Evolutionary conservation across 2,329 filamentous ascomycete species (phyloP).

Genomic region (Penicillium psychrosexuale): DNA sequence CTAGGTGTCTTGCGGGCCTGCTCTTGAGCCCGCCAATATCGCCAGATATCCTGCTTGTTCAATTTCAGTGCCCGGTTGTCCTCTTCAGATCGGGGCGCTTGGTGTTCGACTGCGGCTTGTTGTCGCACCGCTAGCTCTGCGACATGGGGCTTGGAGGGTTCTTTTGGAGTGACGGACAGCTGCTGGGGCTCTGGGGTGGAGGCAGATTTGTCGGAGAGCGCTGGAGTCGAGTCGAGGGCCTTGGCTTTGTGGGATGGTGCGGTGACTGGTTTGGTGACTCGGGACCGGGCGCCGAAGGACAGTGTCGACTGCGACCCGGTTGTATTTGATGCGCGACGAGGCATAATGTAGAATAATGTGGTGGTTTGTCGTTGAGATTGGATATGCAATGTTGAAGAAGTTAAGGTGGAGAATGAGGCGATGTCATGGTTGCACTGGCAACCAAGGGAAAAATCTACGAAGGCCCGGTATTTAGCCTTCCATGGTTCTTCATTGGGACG

Average conservation of each 20-base stretch:
- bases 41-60: conserved; percentile 64
- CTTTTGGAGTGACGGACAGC: conserved; percentile 22
- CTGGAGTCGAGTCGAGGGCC: conserved; percentile 35
- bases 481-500: not conserved
- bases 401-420: conserved; percentile 2
- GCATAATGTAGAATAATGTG: conserved; percentile 32
- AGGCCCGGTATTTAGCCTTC: not conserved
- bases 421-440: conserved; percentile 11
- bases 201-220: conserved; percentile 27
- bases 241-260: conserved; percentile 35
- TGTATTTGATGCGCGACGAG: conserved; percentile 39
- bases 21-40: conserved; percentile 77
- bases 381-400: not conserved
- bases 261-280: conserved; percentile 57
- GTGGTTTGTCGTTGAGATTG: not conserved
- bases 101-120: conserved; percentile 48
- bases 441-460: not conserved
- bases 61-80: conserved; percentile 58
- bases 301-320: conserved; percentile 56
- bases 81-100: conserved; percentile 33
- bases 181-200: conserved; percentile 29
- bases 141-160: conserved; percentile 31
- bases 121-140: conserved; percentile 42
- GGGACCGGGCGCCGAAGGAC: conserved; percentile 57
- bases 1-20: conserved; percentile 62